Conservation (phyloP, 164 flowering plant species). For the Euptelea pleiosperma region DNA sequence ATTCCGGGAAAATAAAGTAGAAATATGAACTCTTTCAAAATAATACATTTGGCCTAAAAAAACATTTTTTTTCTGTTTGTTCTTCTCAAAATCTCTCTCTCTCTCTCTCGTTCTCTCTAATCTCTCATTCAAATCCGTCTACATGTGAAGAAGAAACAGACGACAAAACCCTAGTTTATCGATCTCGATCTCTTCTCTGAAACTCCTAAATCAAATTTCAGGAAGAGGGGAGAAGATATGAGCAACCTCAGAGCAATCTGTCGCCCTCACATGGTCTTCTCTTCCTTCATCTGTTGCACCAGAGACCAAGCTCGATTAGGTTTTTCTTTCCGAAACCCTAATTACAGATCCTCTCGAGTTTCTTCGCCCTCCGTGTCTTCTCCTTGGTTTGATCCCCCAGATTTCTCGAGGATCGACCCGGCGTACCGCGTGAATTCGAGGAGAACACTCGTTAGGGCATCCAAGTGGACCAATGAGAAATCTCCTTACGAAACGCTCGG, state of each 20-base stretch:
- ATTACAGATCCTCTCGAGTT: constrained; percentile 13
- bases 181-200: too few relatives aligned
- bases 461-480: constrained; percentile 63
- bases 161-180: too few relatives aligned
- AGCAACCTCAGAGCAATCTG: constrained; percentile 55
- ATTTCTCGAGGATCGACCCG: constrained; percentile 19
- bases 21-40: too few relatives aligned
- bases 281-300: constrained; percentile 48
- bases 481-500: constrained; percentile 88
- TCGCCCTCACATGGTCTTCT: constrained; percentile 57
- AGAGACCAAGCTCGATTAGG: constrained; percentile 31
- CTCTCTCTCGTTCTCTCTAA: too few relatives aligned
- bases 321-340: constrained; percentile 35
- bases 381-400: constrained; percentile 20
- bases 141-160: too few relatives aligned
- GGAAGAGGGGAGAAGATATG: constrained; percentile 28
- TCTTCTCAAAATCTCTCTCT: too few relatives aligned
- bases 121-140: too few relatives aligned
- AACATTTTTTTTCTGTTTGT: too few relatives aligned
- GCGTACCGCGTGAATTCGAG: constrained; percentile 44
- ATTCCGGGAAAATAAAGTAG: too few relatives aligned
- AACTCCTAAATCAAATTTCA: background rate
- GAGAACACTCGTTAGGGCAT: constrained; percentile 52
- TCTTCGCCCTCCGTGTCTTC: constrained; percentile 27
- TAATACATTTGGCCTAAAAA: too few relatives aligned